Percentiles rank a stretch among this genome's conserved stretches.
Conservation (phyloP, 495 filamentous ascomycete species). For the Choiromyces venosus region DNA sequence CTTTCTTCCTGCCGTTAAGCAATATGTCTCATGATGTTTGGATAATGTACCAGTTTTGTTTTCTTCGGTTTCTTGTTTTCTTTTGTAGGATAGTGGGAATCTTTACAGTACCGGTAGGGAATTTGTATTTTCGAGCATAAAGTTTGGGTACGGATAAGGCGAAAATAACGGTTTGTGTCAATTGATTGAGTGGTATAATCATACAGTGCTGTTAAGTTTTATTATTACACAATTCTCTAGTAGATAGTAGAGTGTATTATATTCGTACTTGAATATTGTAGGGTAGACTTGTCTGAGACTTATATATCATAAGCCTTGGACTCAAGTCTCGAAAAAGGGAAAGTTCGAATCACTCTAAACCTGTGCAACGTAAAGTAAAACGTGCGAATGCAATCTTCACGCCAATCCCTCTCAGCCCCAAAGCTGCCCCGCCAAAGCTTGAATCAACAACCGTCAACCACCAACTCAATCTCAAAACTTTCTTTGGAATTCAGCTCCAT, state of each 20-base stretch:
- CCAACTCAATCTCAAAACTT: background rate
- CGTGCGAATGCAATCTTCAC: background rate
- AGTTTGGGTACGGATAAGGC: background rate
- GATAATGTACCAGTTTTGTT: background rate
- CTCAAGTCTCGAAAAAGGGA: background rate
- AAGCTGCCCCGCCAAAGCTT: constrained; percentile 27
- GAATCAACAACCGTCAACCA: constrained; percentile 7
- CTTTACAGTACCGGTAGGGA: background rate
- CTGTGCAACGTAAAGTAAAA: background rate
- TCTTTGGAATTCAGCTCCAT: background rate
- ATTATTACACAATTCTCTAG: background rate
- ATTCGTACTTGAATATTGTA: background rate
- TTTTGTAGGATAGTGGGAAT: background rate
- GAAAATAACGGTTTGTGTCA: background rate
- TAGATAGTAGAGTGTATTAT: background rate
- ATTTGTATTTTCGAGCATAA: background rate
- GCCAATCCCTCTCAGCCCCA: constrained; percentile 5
- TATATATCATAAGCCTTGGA: background rate
- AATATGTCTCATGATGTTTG: no score
- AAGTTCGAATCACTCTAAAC: background rate
- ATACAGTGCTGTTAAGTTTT: background rate
- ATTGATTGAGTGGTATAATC: background rate
- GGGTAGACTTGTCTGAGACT: background rate
- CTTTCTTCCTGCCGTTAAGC: background rate
- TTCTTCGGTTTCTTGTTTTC: background rate